A percentile compares a stretch with the other conserved stretches of the same genome.
Conservation (phyloP, 192 early-diverging fungal genomes). For the Backusella liffmaniae region DNA sequence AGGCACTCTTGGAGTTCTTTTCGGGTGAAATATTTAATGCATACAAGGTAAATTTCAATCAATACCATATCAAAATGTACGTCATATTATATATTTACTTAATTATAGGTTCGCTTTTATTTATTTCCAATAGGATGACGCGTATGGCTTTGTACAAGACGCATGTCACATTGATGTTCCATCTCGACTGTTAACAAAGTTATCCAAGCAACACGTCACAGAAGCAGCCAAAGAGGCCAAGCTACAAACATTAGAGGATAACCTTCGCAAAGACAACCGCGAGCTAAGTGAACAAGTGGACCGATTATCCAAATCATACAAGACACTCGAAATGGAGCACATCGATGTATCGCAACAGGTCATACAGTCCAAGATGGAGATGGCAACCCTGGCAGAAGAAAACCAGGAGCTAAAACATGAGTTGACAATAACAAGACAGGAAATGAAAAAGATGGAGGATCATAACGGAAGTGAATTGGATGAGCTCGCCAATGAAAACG, state of each 20-base stretch:
- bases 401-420: constrained; percentile 52
- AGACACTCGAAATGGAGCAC: constrained; percentile 73
- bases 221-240: constrained; percentile 64
- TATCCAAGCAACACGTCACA: constrained; percentile 67
- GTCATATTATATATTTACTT: background rate
- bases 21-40: constrained; percentile 85
- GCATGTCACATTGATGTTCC: constrained; percentile 75
- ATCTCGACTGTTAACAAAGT: constrained; percentile 60
- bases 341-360: constrained; percentile 66
- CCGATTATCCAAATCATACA: constrained; percentile 58
- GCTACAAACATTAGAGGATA: constrained; percentile 59
- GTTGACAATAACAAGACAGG: constrained; percentile 60
- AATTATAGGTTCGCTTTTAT: background rate
- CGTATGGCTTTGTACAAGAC: constrained; percentile 75
- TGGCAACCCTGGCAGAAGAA: constrained; percentile 49
- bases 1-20: constrained; percentile 82
- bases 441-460: constrained; percentile 38
- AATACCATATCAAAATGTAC: background rate
- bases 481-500: constrained; percentile 74
- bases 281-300: constrained; percentile 58
- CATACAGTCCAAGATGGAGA: constrained; percentile 57
- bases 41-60: constrained; percentile 63
- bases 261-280: constrained; percentile 62
- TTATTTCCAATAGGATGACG: constrained; percentile 49
- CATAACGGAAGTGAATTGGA: constrained; percentile 59